Conservation (phyloP, 306 rosid species). For the Oxytropis ochrocephala region DNA sequence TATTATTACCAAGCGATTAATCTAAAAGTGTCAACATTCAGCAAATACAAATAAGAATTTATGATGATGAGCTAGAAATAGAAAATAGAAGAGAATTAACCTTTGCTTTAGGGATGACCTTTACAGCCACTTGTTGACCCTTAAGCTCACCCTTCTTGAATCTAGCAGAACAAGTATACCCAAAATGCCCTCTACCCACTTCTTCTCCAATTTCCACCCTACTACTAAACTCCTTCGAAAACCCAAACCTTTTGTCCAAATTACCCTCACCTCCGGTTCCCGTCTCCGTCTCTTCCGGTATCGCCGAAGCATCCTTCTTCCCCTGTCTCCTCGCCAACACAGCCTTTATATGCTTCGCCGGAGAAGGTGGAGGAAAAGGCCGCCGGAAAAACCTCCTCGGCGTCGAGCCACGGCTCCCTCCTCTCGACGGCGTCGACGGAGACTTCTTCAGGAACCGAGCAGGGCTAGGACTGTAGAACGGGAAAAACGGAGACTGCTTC, state of each 20-base stretch:
- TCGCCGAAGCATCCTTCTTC: slow-evolving; percentile 53
- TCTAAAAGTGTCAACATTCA: background rate
- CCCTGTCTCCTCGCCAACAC: slow-evolving; percentile 77
- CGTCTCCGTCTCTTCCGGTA: slow-evolving; percentile 73
- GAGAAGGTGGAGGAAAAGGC: slow-evolving; percentile 94
- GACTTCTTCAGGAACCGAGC: slow-evolving; percentile 62
- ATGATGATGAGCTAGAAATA: background rate
- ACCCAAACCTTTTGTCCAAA: slow-evolving; percentile 95
- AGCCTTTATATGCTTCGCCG: slow-evolving; percentile 89
- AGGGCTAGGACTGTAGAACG: slow-evolving; percentile 92
- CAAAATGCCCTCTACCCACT: slow-evolving; percentile 98
- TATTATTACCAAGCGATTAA: background rate
- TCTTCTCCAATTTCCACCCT: slow-evolving; percentile 86
- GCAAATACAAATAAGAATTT: background rate
- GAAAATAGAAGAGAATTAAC: slow-evolving; percentile 24
- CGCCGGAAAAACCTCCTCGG: slow-evolving; percentile 84
- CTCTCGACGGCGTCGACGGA: slow-evolving; percentile 39
- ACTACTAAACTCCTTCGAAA: slow-evolving; percentile 73
- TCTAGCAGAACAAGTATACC: slow-evolving; percentile 95
- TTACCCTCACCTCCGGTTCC: slow-evolving; percentile 36
- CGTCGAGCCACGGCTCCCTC: slow-evolving; percentile 55
- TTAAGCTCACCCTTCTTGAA: slow-evolving; percentile 90
- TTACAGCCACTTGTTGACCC: slow-evolving; percentile 90
- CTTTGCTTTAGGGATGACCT: slow-evolving; percentile 91
- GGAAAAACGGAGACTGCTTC: slow-evolving; percentile 69